Percentiles rank a stretch among this genome's conserved stretches.
phyloP scores from a whole-genome alignment of 2,329 filamentous ascomycete species.

The Alternaria sp. region DNA sequence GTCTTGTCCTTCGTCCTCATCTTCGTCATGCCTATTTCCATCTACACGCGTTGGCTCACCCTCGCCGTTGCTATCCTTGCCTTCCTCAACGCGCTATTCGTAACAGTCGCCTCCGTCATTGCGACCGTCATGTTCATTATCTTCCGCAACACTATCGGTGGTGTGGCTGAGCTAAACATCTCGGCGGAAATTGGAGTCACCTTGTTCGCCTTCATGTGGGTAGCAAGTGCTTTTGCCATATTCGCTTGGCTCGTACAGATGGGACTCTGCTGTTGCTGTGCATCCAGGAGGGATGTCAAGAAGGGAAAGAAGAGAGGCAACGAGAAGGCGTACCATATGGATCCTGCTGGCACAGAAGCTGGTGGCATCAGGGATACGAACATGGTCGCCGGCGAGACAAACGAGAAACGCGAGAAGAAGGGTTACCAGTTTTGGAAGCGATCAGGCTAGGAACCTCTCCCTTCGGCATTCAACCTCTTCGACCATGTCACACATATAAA shows the following conservation, averaged over 20 bases:
- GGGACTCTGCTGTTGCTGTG: slow-evolving; percentile 80
- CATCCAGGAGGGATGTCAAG: slow-evolving; percentile 62
- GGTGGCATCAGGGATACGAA: slow-evolving; percentile 12
- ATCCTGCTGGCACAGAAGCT: slow-evolving; percentile 12
- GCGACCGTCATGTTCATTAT: slow-evolving; percentile 86
- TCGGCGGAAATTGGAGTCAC: slow-evolving; percentile 70
- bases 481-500: slow-evolving; percentile 2
- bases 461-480: background rate
- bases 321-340: slow-evolving; percentile 44
- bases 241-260: slow-evolving; percentile 76
- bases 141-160: slow-evolving; percentile 77
- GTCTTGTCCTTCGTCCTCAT: slow-evolving; percentile 77
- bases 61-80: slow-evolving; percentile 73
- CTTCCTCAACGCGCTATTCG: slow-evolving; percentile 71
- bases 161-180: slow-evolving; percentile 79
- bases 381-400: slow-evolving; percentile 7
- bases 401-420: slow-evolving; percentile 16
- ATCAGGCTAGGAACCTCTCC: slow-evolving; percentile 13
- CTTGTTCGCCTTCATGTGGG: slow-evolving; percentile 93
- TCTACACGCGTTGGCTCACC: slow-evolving; percentile 64
- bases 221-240: slow-evolving; percentile 71
- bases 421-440: slow-evolving; percentile 29
- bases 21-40: slow-evolving; percentile 65
- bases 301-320: slow-evolving; percentile 57
- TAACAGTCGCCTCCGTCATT: slow-evolving; percentile 74